Base-by-base conservation (phyloP, 805 yeast species). In the Candida vartiovaarae region DNA sequence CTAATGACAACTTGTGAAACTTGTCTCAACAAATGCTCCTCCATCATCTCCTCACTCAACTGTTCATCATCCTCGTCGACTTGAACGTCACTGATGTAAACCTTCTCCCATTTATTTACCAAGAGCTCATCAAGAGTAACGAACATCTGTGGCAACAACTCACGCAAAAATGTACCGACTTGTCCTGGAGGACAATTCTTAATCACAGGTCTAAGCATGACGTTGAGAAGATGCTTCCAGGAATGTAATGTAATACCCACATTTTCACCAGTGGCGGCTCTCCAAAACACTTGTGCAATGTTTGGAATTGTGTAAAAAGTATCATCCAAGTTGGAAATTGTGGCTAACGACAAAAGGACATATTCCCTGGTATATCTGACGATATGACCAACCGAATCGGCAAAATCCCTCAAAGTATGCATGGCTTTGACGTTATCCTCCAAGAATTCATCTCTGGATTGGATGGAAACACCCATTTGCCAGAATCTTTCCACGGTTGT, bases 381-480 rank as follows among this genome's bases (percentile, higher is more conserved):
- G 56, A 88, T 86, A 62, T 93, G 97, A 15, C 99, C 99, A 10
- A 93, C 95, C 10, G 95, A 84, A 61, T 95, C 98, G 0, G 99
- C 98, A 71, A 93, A 93, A 65, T 93, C 99, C 52, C 98, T 75
- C 45, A 93, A 67, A 0, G 99, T 90, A 50, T 84, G 84, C 70
- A 93, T 87, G 0, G 99, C 98, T 59, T 84, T 88, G 45, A 87
- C 95, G 56, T 82, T 89, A 59, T 93, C 98, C 59, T 86, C 95
- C 50, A 93, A 82, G 53, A 93, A 95, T 31, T 93, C 89, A 60
- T 93, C 98, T 56, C 87, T 84, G 3, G 95, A 81, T 64, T 93
- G 95, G 45, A 86, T 84, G 1, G 96, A 86, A 24, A 95, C 95
- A 15, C 99, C 99, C 48, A 89, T 95, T 59, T 95, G 98, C 99